Percentiles rank a stretch among this genome's conserved stretches.
Evolutionary conservation across 139 green algal genomes (phyloP).

Genomic region (Diplosphaera chodatii): DNA sequence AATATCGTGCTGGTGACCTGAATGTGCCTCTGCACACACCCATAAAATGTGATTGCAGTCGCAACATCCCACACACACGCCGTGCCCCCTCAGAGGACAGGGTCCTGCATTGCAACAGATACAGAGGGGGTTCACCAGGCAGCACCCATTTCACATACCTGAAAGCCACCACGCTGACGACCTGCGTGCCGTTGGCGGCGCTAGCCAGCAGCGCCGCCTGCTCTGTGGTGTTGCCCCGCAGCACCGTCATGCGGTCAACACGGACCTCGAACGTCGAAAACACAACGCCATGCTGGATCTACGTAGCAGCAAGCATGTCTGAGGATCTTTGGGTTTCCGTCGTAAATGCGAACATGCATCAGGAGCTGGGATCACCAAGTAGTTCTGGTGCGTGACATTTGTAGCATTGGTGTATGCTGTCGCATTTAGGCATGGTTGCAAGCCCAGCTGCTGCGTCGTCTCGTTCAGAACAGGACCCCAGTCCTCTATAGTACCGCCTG

Average conservation of each 20-base stretch:
- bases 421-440: not conserved
- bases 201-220: conserved; percentile 16
- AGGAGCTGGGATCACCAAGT: not conserved
- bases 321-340: not conserved
- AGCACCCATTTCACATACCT: no score
- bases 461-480: conserved; percentile 1
- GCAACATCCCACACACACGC: not conserved
- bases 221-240: conserved; percentile 25
- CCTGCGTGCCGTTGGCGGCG: not conserved
- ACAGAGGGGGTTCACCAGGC: no score
- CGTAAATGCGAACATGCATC: not conserved
- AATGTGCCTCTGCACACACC: not conserved
- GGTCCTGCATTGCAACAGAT: no score
- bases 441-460: not conserved
- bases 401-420: not conserved
- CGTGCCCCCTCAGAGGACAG: no score
- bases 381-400: not conserved
- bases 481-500: conserved; percentile 13
- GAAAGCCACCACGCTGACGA: conserved; percentile 35
- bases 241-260: conserved; percentile 25
- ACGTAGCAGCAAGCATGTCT: not conserved
- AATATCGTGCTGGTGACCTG: not conserved
- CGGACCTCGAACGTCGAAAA: conserved; percentile 30
- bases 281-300: conserved; percentile 23
- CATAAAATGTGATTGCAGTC: no score